Percentiles rank a stretch among this genome's conserved stretches.
Evolutionary conservation across 148 eudicot species (phyloP).

Genomic region (Rhododendron ferrugineum): DNA sequence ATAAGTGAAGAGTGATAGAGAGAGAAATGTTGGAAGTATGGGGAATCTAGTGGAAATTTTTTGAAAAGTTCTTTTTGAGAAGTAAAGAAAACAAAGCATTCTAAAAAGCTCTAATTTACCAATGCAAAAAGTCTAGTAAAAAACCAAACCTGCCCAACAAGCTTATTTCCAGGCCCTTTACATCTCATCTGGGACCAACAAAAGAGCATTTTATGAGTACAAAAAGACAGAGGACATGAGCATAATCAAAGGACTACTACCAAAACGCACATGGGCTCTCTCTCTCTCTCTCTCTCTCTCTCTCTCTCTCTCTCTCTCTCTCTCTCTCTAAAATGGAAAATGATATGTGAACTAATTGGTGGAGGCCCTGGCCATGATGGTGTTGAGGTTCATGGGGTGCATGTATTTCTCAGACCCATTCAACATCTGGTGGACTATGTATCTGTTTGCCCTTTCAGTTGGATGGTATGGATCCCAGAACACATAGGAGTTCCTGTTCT

Average conservation of each 20-base stretch:
- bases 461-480: conserved; percentile 88
- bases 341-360: neutral
- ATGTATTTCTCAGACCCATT: conserved; percentile 46
- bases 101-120: neutral
- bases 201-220: neutral
- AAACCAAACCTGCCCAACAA: neutral
- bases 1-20: too few relatives aligned
- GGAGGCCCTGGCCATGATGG: conserved; percentile 54
- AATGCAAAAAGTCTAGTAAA: neutral
- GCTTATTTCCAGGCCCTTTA: neutral
- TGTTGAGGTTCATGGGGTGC: conserved; percentile 74
- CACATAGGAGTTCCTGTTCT: conserved; percentile 38
- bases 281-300: neutral
- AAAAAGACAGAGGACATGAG: neutral
- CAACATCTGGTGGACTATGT: conserved; percentile 53
- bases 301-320: neutral
- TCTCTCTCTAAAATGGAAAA: neutral
- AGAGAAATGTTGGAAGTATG: too few relatives aligned
- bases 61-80: too few relatives aligned
- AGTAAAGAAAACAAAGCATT: too few relatives aligned
- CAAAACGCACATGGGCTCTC: neutral
- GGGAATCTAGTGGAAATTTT: too few relatives aligned
- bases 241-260: neutral
- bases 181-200: neutral
- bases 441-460: conserved; percentile 51